Evolutionary conservation across 129 eudicot species (phyloP).

Genomic region (Ambrosia artemisiifolia): DNA sequence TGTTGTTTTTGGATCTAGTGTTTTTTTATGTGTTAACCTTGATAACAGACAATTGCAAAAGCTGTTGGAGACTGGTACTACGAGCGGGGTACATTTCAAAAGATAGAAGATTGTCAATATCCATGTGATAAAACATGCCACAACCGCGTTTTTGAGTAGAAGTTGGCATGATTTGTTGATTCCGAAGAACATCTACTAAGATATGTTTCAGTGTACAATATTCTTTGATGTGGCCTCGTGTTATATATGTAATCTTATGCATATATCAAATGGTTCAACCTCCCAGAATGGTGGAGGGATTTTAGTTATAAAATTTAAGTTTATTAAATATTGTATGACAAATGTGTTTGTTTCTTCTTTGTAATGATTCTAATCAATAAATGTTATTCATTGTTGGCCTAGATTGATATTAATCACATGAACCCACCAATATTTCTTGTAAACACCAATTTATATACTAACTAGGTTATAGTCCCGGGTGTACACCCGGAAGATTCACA

Average conservation of each 20-base stretch:
- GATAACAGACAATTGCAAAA: conserved; percentile 38
- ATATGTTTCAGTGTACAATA: conserved; percentile 16
- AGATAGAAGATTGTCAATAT: conserved; percentile 38
- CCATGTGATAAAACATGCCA: conserved; percentile 39
- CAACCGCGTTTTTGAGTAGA: conserved; percentile 36
- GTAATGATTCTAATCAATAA: conserved; percentile 12
- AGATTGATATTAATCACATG: background rate
- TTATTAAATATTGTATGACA: background rate
- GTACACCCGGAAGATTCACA: too few species aligned
- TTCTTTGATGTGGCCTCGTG: conserved; percentile 17
- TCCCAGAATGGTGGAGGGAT: background rate
- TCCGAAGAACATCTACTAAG: background rate
- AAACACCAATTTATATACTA: too few species aligned
- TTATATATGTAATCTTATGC: background rate
- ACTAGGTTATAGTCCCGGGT: too few species aligned
- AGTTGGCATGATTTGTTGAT: background rate
- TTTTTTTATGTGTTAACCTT: background rate
- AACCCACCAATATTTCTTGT: too few species aligned
- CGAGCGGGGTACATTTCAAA: conserved; percentile 17
- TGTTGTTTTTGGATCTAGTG: conserved; percentile 12
- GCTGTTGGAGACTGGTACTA: conserved; percentile 48
- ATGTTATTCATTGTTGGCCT: conserved; percentile 8
- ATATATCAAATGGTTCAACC: background rate
- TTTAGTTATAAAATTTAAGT: conserved; percentile 7
- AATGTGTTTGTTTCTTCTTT: conserved; percentile 7